These are phyloP conservation scores for Clathrospora elynae DNA, from an alignment of 2,329 filamentous ascomycete genomes.

Conservation along the genomic window DNA sequence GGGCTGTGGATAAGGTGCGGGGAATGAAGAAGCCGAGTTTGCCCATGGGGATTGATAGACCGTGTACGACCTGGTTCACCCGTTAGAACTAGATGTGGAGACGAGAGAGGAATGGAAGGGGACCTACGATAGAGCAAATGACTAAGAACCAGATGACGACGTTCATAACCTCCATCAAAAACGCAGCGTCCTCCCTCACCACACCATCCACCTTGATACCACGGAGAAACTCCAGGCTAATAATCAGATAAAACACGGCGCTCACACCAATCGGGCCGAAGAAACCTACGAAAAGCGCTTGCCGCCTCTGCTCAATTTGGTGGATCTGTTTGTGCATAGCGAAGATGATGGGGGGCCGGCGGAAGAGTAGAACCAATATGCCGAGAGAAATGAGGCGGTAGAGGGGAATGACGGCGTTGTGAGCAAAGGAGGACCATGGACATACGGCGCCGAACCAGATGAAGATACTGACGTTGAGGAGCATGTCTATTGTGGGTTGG, in stretches of 20 bases:
- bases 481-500: conserved; percentile 94
- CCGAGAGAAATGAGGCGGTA: conserved; percentile 75
- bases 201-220: conserved; percentile 63
- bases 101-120: neutral
- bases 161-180: conserved; percentile 68
- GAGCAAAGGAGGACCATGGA: conserved; percentile 74
- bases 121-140: conserved; percentile 78
- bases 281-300: conserved; percentile 87
- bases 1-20: conserved; percentile 62
- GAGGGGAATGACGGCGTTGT: conserved; percentile 72
- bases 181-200: conserved; percentile 67
- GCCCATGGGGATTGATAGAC: conserved; percentile 77
- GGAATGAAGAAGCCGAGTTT: conserved; percentile 69
- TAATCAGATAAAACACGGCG: conserved; percentile 86
- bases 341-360: conserved; percentile 77
- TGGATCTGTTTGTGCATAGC: conserved; percentile 75
- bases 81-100: conserved; percentile 1
- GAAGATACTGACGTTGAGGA: conserved; percentile 86
- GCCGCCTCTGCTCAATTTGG: conserved; percentile 74
- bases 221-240: conserved; percentile 75
- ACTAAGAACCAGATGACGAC: conserved; percentile 86
- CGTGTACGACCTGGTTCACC: conserved; percentile 70
- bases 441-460: conserved; percentile 77
- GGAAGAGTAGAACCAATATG: conserved; percentile 74
- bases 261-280: conserved; percentile 92